A percentile compares a stretch with the other conserved stretches of the same genome.
phyloP scores from a whole-genome alignment of 2,329 filamentous ascomycete species.

The Neocatenulostroma microsporum region DNA sequence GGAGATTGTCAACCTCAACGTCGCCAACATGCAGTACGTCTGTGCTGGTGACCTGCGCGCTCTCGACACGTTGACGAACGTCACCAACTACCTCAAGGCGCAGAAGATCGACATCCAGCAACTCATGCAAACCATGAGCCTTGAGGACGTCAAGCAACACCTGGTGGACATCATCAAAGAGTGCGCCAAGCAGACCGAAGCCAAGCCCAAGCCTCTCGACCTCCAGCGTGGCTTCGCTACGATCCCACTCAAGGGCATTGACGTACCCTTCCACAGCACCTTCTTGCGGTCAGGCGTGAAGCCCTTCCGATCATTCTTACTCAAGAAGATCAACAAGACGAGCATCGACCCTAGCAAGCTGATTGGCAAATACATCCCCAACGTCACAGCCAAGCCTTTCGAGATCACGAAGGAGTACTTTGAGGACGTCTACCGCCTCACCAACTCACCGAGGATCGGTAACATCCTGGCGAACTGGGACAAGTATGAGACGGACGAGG shows the following conservation, averaged over 20 bases:
- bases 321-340: slow-evolving; percentile 99
- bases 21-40: slow-evolving; percentile 63
- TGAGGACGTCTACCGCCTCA: slow-evolving; percentile 94
- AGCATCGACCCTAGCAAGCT: slow-evolving; percentile 96
- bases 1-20: slow-evolving; percentile 96
- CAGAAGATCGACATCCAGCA: slow-evolving; percentile 97
- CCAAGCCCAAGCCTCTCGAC: slow-evolving; percentile 80
- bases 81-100: slow-evolving; percentile 91
- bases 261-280: slow-evolving; percentile 98
- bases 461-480: slow-evolving; percentile 71
- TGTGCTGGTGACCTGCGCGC: slow-evolving; percentile 60
- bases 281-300: slow-evolving; percentile 98
- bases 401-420: slow-evolving; percentile 98
- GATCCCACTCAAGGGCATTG: slow-evolving; percentile 92
- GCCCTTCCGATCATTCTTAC: slow-evolving; percentile 94
- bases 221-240: slow-evolving; percentile 94
- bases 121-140: slow-evolving; percentile 74
- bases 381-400: slow-evolving; percentile 94
- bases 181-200: slow-evolving; percentile 76
- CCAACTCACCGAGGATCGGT: slow-evolving; percentile 69
- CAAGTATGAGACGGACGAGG: slow-evolving; percentile 40
- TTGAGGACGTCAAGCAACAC: slow-evolving; percentile 86
- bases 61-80: slow-evolving; percentile 60
- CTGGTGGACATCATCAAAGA: slow-evolving; percentile 85
- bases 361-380: slow-evolving; percentile 97